A percentile compares a stretch with the other conserved stretches of the same genome.
Evolutionary conservation across 2,329 filamentous ascomycete genomes (phyloP).

Genomic region (Monosporascus sp.): DNA sequence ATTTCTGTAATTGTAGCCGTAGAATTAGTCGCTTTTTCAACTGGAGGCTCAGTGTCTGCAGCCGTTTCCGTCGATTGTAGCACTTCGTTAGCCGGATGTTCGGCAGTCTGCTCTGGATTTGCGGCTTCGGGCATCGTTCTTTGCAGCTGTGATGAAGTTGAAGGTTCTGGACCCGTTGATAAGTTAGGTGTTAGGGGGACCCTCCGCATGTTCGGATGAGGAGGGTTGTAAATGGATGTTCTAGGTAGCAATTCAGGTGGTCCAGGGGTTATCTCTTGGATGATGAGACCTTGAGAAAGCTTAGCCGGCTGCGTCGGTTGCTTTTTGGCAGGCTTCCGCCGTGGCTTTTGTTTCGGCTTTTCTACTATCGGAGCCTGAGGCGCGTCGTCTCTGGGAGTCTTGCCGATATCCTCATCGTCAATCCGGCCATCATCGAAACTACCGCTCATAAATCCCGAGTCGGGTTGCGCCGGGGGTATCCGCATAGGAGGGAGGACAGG

Average conservation of each 20-base stretch:
- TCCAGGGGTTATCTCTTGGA: conserved; percentile 37
- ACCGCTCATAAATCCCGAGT: conserved; percentile 86
- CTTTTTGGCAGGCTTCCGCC: conserved; percentile 26
- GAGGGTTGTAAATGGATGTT: conserved; percentile 38
- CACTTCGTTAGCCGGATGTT: neutral
- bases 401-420: conserved; percentile 55
- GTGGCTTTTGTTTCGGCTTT: conserved; percentile 32
- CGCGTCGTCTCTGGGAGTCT: conserved; percentile 32
- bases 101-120: neutral
- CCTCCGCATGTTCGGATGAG: conserved; percentile 11
- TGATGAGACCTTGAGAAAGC: conserved; percentile 26
- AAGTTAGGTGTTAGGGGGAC: neutral
- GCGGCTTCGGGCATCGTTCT: neutral
- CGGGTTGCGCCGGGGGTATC: conserved; percentile 54
- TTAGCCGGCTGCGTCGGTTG: conserved; percentile 10
- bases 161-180: conserved; percentile 2
- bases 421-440: conserved; percentile 54
- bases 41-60: neutral
- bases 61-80: neutral
- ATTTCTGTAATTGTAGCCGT: neutral
- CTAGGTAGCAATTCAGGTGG: conserved; percentile 38
- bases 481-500: conserved; percentile 65
- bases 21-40: neutral
- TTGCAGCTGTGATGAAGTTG: neutral
- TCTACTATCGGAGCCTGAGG: conserved; percentile 18